A percentile compares a stretch with the other conserved stretches of the same genome.
Conservation (phyloP, 1,284 basidiomycete genomes). For the Irpex rosettiformis region DNA sequence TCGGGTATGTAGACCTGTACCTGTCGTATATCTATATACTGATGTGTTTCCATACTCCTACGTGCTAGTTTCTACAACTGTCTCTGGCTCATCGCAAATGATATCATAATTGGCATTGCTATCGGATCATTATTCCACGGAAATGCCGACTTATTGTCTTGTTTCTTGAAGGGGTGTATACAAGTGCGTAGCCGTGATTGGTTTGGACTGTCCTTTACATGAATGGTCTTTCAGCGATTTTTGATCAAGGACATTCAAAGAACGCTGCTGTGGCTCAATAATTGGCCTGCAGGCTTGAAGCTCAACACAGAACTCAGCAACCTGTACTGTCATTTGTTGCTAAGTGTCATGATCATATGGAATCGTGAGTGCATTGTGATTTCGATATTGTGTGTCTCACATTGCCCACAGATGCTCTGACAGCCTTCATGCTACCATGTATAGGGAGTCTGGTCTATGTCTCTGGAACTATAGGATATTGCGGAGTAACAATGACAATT, state of each 20-base stretch:
- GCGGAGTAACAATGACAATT: slow-evolving; percentile 71
- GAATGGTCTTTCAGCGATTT: slow-evolving; percentile 31
- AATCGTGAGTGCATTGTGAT: slow-evolving; percentile 43
- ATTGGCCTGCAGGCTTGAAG: slow-evolving; percentile 96
- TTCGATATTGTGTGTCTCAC: not conserved
- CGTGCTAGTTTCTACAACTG: slow-evolving; percentile 80
- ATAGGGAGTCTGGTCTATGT: slow-evolving; percentile 45
- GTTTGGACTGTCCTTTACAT: slow-evolving; percentile 3
- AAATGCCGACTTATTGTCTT: slow-evolving; percentile 37
- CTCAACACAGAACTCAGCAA: slow-evolving; percentile 90
- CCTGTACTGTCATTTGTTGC: slow-evolving; percentile 75
- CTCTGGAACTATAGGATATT: slow-evolving; percentile 52
- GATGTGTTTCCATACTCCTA: no score
- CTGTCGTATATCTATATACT: no score
- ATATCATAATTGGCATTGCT: slow-evolving; percentile 78
- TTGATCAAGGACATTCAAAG: slow-evolving; percentile 50
- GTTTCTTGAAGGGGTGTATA: slow-evolving; percentile 1
- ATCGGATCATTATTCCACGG: slow-evolving; percentile 68
- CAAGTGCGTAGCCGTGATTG: slow-evolving; percentile 6
- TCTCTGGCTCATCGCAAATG: slow-evolving; percentile 89
- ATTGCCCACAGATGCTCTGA: slow-evolving; percentile 33
- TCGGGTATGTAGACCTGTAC: slow-evolving; percentile 45
- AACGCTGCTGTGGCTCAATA: slow-evolving; percentile 80
- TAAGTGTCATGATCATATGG: slow-evolving; percentile 64
- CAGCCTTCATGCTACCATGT: slow-evolving; percentile 33